A percentile compares a stretch with the other conserved stretches of the same genome.
Conservation (phyloP, 176 grass and related monocot genomes). For the Phoenix dactylifera region DNA sequence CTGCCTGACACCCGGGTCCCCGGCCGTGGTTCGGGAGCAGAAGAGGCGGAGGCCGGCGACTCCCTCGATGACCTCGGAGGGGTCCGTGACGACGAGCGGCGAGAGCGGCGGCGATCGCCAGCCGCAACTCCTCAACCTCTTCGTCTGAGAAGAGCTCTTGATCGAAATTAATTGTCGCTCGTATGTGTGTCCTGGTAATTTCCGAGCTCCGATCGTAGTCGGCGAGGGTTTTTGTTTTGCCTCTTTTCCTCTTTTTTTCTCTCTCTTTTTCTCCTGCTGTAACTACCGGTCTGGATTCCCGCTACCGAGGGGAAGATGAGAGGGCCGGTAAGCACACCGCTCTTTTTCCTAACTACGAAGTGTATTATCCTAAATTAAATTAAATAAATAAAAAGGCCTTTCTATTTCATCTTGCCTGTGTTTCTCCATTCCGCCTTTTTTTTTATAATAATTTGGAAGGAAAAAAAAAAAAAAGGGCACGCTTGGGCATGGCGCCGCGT, state of each 20-base stretch:
- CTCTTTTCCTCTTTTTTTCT: background rate
- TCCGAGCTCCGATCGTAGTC: slow-evolving; percentile 7
- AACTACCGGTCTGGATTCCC: slow-evolving; percentile 44
- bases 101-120: slow-evolving; percentile 11
- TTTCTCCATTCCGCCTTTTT: too few species aligned
- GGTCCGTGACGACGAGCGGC: slow-evolving; percentile 54
- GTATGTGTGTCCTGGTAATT: background rate
- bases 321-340: slow-evolving; percentile 25
- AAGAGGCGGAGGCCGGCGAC: slow-evolving; percentile 28
- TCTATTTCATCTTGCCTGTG: too few species aligned
- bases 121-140: slow-evolving; percentile 65
- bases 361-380: slow-evolving; percentile 1
- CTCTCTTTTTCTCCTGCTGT: slow-evolving; percentile 3
- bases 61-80: slow-evolving; percentile 70
- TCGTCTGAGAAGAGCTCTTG: slow-evolving; percentile 28
- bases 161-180: too few species aligned
- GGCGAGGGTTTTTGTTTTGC: slow-evolving; percentile 29
- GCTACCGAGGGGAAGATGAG: slow-evolving; percentile 26
- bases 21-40: slow-evolving; percentile 5
- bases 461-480: too few species aligned
- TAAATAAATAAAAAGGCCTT: too few species aligned
- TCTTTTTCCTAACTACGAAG: slow-evolving; percentile 1
- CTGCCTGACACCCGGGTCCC: slow-evolving; percentile 28
- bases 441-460: background rate
- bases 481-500: too few species aligned